phyloP scores from a whole-genome alignment of 148 eudicot genomes.

The Rhododendron griersonianum region DNA sequence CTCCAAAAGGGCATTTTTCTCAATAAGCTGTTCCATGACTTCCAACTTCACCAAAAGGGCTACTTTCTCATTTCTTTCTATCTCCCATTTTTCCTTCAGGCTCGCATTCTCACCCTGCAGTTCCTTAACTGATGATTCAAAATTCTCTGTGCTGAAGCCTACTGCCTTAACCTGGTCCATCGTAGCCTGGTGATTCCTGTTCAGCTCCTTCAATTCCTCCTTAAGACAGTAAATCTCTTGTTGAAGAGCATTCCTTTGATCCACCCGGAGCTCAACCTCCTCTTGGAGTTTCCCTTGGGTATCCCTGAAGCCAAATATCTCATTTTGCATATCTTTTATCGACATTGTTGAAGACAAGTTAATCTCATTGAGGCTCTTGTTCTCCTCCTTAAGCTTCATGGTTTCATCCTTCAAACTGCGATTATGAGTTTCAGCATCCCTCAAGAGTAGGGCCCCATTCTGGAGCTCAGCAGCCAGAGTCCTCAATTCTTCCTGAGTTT shows the following conservation, averaged over 20 bases:
- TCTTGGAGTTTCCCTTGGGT: conserved; percentile 54
- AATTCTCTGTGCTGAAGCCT: conserved; percentile 51
- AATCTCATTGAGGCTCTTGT: conserved; percentile 59
- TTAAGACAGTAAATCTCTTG: conserved; percentile 74
- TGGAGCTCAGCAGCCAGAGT: conserved; percentile 68
- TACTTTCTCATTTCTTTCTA: conserved; percentile 51
- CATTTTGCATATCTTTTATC: conserved; percentile 58
- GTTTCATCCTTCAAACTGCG: conserved; percentile 55
- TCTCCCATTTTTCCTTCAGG: conserved; percentile 53
- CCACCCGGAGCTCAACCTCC: conserved; percentile 68
- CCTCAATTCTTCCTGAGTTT: conserved; percentile 78
- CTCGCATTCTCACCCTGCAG: conserved; percentile 59
- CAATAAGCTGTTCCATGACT: conserved; percentile 65
- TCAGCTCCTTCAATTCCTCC: conserved; percentile 63
- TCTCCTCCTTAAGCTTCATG: conserved; percentile 60
- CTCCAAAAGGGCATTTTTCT: conserved; percentile 73
- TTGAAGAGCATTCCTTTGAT: conserved; percentile 81
- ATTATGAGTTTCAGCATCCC: conserved; percentile 55
- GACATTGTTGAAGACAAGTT: conserved; percentile 60
- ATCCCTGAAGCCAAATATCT: conserved; percentile 49
- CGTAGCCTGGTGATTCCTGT: conserved; percentile 41
- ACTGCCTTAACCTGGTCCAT: conserved; percentile 61
- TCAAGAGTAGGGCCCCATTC: conserved; percentile 52
- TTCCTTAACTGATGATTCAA: conserved; percentile 60
- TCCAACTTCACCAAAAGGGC: conserved; percentile 63